Conservation (phyloP, 2,329 filamentous ascomycete species). For the Fusarium virguliforme region DNA sequence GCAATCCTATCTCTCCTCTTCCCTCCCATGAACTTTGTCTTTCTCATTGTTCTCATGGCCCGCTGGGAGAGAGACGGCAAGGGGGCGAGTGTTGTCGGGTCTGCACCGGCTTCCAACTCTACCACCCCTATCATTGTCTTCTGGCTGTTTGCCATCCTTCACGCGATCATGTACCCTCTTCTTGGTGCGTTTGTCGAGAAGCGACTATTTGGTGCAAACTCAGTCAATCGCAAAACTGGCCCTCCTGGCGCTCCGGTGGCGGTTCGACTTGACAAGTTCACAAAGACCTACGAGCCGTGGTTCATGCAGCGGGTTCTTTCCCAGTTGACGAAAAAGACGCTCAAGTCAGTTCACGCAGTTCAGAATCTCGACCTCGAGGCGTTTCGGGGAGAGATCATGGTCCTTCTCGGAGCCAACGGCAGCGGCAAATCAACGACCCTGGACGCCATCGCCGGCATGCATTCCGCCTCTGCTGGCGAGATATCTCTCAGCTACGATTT, state of each 20-base stretch:
- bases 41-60: conserved; percentile 3
- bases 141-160: conserved; percentile 4
- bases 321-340: neutral
- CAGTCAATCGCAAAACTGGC: neutral
- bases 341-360: conserved; percentile 77
- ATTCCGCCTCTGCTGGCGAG: conserved; percentile 49
- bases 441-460: conserved; percentile 84
- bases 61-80: conserved; percentile 4
- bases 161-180: neutral
- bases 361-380: conserved; percentile 79
- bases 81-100: neutral
- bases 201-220: neutral
- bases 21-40: conserved; percentile 20
- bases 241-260: neutral
- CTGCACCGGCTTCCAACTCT: neutral
- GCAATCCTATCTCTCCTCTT: conserved; percentile 10
- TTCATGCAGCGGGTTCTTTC: neutral
- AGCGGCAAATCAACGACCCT: conserved; percentile 88
- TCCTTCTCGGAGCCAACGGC: conserved; percentile 86
- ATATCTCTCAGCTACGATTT: conserved; percentile 34
- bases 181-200: neutral
- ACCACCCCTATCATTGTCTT: conserved; percentile 1
- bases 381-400: conserved; percentile 82
- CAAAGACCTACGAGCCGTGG: conserved; percentile 77
- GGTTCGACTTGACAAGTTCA: conserved; percentile 4